Evolutionary conservation across 306 rosid genomes (phyloP).

Genomic region (Dryas octopetala): DNA sequence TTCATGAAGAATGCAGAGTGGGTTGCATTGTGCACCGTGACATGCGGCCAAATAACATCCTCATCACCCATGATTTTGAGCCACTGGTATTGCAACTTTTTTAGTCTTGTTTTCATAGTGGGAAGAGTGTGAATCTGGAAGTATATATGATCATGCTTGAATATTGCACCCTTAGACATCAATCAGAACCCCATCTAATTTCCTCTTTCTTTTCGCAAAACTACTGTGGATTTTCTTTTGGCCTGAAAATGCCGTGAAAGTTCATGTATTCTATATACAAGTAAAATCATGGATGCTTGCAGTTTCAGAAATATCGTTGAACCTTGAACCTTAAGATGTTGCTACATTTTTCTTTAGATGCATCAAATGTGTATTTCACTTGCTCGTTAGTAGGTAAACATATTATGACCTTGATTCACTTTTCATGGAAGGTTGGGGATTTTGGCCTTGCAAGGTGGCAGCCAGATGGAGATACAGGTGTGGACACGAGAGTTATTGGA

Average conservation of each 20-base stretch:
- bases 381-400: neutral
- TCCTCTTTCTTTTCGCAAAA: neutral
- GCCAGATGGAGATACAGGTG: constrained; percentile 95
- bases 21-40: constrained; percentile 99
- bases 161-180: neutral
- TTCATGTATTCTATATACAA: neutral
- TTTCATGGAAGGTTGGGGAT: constrained; percentile 79
- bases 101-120: neutral
- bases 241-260: neutral
- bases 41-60: constrained; percentile 99
- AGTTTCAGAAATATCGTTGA: neutral
- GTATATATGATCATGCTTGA: neutral
- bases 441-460: constrained; percentile 99
- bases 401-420: constrained; percentile 13
- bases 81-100: constrained; percentile 60
- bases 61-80: constrained; percentile 98
- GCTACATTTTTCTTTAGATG: constrained; percentile 9
- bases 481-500: constrained; percentile 97
- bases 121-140: neutral
- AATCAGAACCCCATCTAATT: neutral
- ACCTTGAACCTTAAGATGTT: neutral
- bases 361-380: constrained; percentile 14
- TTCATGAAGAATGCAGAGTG: constrained; percentile 98
- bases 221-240: neutral
- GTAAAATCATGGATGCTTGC: neutral